phyloP scores from a whole-genome alignment of 352 stramenopile species.

The Peronospora belbahrii region DNA sequence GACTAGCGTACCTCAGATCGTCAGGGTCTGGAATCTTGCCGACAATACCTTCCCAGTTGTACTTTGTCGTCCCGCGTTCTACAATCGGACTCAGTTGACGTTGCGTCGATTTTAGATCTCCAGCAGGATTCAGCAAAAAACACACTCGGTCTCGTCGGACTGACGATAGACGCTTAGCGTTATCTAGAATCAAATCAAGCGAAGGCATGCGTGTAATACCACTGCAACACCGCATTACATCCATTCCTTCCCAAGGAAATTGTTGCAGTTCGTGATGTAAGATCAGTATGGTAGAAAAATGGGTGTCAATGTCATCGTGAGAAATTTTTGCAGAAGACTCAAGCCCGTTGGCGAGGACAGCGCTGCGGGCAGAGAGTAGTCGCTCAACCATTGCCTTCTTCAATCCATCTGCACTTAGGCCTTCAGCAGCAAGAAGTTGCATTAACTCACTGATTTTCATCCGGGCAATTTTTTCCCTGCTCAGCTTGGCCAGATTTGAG shows the following conservation, averaged over 20 bases:
- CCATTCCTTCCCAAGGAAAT: constrained; percentile 79
- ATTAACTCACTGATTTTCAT: constrained; percentile 45
- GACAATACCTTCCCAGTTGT: constrained; percentile 48
- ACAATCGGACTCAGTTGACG: constrained; percentile 51
- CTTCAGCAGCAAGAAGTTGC: constrained; percentile 21
- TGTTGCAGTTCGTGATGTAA: constrained; percentile 55
- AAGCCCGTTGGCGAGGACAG: constrained; percentile 2
- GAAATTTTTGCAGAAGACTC: neutral
- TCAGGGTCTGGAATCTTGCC: constrained; percentile 40
- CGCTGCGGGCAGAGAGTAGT: constrained; percentile 27
- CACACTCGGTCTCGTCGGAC: constrained; percentile 33
- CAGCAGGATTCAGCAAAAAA: constrained; percentile 68
- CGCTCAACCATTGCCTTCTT: constrained; percentile 49
- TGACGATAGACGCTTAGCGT: constrained; percentile 8
- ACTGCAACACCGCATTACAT: constrained; percentile 31
- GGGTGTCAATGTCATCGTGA: neutral
- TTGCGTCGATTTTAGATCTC: constrained; percentile 63
- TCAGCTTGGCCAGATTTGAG: constrained; percentile 17
- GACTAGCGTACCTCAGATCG: constrained; percentile 38
- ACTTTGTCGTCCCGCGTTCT: constrained; percentile 14
- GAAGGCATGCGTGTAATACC: constrained; percentile 73
- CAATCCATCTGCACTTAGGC: constrained; percentile 30
- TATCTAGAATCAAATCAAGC: constrained; percentile 47
- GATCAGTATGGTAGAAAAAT: constrained; percentile 48
- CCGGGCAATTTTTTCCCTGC: constrained; percentile 26